Evolutionary conservation across 805 yeast genomes (phyloP).

Genomic region (Clavispora vitiphila): DNA sequence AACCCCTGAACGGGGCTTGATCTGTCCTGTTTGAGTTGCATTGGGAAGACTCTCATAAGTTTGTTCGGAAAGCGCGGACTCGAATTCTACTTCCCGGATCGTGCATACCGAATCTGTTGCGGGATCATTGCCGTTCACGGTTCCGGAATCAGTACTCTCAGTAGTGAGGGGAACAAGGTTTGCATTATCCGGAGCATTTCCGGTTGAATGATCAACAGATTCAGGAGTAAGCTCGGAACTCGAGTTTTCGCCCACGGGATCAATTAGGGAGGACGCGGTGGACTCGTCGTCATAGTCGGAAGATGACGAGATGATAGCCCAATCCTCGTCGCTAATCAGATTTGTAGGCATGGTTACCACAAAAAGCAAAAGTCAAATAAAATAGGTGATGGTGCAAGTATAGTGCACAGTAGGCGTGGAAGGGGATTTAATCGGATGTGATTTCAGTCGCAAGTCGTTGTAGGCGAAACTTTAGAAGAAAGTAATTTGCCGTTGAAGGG

Average conservation of each 20-base stretch:
- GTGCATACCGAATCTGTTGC: neutral
- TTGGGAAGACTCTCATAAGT: neutral
- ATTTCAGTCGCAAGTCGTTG: neutral
- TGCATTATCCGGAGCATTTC: neutral
- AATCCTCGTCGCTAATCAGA: conserved; percentile 31
- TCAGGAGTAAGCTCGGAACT: neutral
- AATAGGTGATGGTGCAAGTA: neutral
- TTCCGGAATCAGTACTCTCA: neutral
- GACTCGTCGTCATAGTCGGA: conserved; percentile 35
- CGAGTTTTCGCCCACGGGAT: neutral
- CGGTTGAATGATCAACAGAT: neutral
- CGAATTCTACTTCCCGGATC: neutral
- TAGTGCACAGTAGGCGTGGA: neutral
- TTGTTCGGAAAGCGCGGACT: neutral
- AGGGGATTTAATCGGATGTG: neutral
- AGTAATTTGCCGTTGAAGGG: conserved; percentile 1
- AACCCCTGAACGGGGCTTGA: neutral
- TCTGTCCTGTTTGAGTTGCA: neutral
- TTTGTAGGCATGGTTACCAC: neutral
- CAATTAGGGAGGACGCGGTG: conserved; percentile 10
- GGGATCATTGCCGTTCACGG: neutral
- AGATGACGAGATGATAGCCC: conserved; percentile 41
- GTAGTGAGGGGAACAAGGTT: neutral
- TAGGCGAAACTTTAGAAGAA: neutral
- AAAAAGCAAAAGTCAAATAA: neutral